phyloP scores from a whole-genome alignment of 257 asterid genomes.

The Solanum pimpinellifolium region DNA sequence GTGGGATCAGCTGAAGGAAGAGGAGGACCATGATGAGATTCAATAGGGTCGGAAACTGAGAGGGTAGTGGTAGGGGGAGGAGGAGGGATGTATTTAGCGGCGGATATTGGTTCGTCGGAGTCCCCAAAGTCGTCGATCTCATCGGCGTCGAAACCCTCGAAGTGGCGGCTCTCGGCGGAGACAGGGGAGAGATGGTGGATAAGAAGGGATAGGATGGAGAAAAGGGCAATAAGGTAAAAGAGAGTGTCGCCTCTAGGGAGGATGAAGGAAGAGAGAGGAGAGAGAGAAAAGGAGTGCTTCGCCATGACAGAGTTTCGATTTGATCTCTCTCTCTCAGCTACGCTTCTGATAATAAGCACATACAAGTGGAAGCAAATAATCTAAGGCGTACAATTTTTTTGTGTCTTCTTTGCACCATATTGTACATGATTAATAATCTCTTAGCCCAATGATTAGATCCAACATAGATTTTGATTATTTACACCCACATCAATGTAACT shows the following conservation, averaged over 20 bases:
- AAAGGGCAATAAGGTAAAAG: conserved; percentile 35
- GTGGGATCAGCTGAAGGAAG: conserved; percentile 24
- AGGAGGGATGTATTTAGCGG: conserved; percentile 20
- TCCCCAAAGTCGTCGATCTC: conserved; percentile 44
- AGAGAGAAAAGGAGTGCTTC: conserved; percentile 32
- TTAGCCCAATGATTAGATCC: not conserved
- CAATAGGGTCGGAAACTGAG: conserved; percentile 33
- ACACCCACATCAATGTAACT: not conserved
- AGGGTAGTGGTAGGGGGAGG: conserved; percentile 50
- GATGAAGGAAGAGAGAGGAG: conserved; percentile 42
- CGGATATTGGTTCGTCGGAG: conserved; percentile 29
- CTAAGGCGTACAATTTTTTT: not conserved
- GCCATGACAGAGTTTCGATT: conserved; percentile 12
- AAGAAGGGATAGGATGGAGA: conserved; percentile 56
- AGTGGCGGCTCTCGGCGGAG: conserved; percentile 46
- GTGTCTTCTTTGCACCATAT: not conserved
- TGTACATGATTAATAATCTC: not conserved
- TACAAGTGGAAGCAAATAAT: not conserved
- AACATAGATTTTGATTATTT: not conserved
- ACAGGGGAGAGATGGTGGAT: conserved; percentile 42
- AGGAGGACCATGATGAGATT: conserved; percentile 66
- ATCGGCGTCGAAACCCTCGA: conserved; percentile 93
- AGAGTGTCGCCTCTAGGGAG: conserved; percentile 42
- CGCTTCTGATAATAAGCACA: not conserved
- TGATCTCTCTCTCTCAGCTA: not conserved